Conservation (phyloP, 768 basidiomycete genomes). For the Favolaschia claudopus region DNA sequence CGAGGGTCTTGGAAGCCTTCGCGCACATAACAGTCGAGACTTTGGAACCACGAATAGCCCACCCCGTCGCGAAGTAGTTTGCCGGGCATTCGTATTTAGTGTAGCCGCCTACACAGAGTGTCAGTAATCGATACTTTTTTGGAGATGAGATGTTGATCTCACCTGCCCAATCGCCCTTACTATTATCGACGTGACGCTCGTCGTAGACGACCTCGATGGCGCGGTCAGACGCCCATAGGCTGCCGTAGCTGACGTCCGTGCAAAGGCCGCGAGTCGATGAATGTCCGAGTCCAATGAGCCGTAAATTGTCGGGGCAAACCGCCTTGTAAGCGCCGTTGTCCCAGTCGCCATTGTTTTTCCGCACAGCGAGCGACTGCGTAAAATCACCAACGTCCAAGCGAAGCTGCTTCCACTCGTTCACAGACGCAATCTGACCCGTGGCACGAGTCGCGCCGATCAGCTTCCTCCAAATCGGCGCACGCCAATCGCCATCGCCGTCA, state of each 20-base stretch:
- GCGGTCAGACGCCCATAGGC: slow-evolving; percentile 4
- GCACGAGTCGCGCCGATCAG: background rate
- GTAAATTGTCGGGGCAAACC: slow-evolving; percentile 22
- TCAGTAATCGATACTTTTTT: too few relatives aligned
- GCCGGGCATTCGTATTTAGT: slow-evolving; percentile 22
- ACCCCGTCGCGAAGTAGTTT: slow-evolving; percentile 17
- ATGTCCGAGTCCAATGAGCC: slow-evolving; percentile 23
- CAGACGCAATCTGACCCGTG: background rate
- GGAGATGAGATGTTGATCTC: too few relatives aligned
- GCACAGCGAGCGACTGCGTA: slow-evolving; percentile 13
- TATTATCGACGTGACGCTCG: slow-evolving; percentile 21
- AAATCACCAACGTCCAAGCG: slow-evolving; percentile 22
- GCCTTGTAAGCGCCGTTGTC: slow-evolving; percentile 24
- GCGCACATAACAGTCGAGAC: slow-evolving; percentile 21
- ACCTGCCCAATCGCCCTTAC: slow-evolving; percentile 22
- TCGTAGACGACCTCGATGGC: slow-evolving; percentile 15
- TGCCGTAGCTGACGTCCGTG: slow-evolving; percentile 16
- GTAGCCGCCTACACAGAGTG: too few relatives aligned
- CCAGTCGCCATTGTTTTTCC: slow-evolving; percentile 17
- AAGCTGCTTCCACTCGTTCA: slow-evolving; percentile 21
- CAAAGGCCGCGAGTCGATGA: slow-evolving; percentile 20
- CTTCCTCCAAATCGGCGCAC: slow-evolving; percentile 17
- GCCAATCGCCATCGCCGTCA: slow-evolving; percentile 26
- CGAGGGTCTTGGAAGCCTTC: slow-evolving; percentile 3
- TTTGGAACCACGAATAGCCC: slow-evolving; percentile 18